phyloP scores from a whole-genome alignment of 1,284 basidiomycete genomes.

The Fomitopsis palustris region DNA sequence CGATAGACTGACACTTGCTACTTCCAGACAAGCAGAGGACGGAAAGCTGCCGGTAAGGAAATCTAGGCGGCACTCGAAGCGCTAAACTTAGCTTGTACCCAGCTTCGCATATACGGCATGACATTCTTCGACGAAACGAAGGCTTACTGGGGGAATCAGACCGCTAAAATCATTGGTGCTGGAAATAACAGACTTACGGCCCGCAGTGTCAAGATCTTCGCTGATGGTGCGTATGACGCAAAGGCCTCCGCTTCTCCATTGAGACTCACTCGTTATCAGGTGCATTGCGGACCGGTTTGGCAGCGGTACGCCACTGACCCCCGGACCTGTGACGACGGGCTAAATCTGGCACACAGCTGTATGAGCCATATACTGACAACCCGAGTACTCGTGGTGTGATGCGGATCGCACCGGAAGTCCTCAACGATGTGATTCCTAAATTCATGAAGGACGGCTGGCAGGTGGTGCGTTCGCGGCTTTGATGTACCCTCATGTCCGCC shows the following conservation, averaged over 20 bases:
- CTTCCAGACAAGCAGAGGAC: conserved; percentile 51
- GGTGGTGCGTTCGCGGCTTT: conserved; percentile 50
- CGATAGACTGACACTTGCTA: not conserved
- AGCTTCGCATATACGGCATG: conserved; percentile 77
- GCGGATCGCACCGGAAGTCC: conserved; percentile 61
- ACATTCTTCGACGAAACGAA: conserved; percentile 60
- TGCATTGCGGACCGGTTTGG: conserved; percentile 86
- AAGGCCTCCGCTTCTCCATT: not conserved
- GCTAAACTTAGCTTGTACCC: conserved; percentile 1
- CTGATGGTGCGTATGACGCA: conserved; percentile 53
- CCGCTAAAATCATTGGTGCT: conserved; percentile 51
- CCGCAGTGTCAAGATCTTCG: conserved; percentile 88
- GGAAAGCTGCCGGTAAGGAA: conserved; percentile 58
- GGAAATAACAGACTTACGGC: conserved; percentile 63
- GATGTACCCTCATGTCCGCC: not conserved
- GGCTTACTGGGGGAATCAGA: conserved; percentile 75
- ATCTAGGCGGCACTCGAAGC: not conserved
- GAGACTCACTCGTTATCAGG: conserved; percentile 37
- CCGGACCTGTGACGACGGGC: conserved; percentile 3
- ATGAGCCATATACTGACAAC: conserved; percentile 81
- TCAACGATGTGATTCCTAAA: conserved; percentile 61
- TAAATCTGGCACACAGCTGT: conserved; percentile 39
- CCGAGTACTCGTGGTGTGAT: conserved; percentile 76
- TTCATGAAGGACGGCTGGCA: conserved; percentile 80
- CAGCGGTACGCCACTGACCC: conserved; percentile 58